Conservation (phyloP, 2,329 filamentous ascomycete genomes). For the Colletotrichum somersetense region DNA sequence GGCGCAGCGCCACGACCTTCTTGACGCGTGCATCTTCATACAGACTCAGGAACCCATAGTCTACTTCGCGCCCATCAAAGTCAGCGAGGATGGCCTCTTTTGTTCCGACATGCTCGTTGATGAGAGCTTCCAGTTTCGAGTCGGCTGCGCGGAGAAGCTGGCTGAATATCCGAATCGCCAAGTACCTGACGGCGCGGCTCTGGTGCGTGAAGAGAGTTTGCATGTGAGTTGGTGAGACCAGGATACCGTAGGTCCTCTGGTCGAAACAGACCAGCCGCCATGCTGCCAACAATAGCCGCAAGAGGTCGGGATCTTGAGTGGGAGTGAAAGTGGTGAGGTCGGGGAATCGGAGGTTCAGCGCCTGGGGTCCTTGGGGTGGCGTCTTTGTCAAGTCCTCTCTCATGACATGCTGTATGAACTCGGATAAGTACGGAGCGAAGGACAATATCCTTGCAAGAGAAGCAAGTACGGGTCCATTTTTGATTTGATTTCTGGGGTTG, state of each 20-base stretch:
- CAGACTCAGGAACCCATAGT: constrained; percentile 80
- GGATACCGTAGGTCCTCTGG: constrained; percentile 72
- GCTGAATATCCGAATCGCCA: constrained; percentile 86
- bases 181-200: constrained; percentile 76
- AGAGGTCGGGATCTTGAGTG: constrained; percentile 44
- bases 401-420: constrained; percentile 71
- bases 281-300: constrained; percentile 70
- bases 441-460: constrained; percentile 85
- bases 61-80: constrained; percentile 81
- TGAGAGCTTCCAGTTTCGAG: constrained; percentile 78
- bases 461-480: constrained; percentile 66
- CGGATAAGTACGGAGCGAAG: constrained; percentile 82
- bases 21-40: constrained; percentile 68
- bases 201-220: constrained; percentile 75
- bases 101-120: constrained; percentile 73
- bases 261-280: constrained; percentile 88
- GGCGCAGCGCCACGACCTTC: constrained; percentile 58
- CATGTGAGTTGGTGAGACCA: constrained; percentile 75
- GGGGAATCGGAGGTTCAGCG: constrained; percentile 36
- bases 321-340: constrained; percentile 25
- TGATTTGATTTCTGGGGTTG: constrained; percentile 54
- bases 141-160: constrained; percentile 85
- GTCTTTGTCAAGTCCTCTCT: constrained; percentile 44
- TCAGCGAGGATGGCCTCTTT: constrained; percentile 73
- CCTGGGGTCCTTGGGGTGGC: constrained; percentile 24